Evolutionary conservation across 768 basidiomycete species (phyloP).

Genomic region (Phylloporus arenicola): DNA sequence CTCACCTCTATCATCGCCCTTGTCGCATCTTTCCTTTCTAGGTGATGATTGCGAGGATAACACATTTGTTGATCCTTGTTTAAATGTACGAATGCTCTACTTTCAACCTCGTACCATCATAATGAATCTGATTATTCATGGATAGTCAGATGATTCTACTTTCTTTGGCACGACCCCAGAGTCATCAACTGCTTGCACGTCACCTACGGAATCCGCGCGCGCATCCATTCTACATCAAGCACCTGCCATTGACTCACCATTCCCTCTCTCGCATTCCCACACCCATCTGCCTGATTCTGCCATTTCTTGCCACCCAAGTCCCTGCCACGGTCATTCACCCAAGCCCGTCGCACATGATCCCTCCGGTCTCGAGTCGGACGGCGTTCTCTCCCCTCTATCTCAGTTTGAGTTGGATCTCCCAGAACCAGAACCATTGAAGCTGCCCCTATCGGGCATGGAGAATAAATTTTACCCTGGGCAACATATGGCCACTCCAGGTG

Average conservation of each 20-base stretch:
- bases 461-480: conserved; percentile 15
- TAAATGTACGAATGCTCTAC: conserved; percentile 29
- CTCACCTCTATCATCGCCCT: conserved; percentile 42
- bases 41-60: conserved; percentile 18
- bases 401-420: conserved; percentile 22
- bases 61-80: conserved; percentile 5
- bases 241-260: not conserved
- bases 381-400: conserved; percentile 16
- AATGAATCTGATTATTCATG: conserved; percentile 2
- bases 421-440: conserved; percentile 17
- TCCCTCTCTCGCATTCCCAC: not conserved
- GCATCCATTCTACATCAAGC: not conserved
- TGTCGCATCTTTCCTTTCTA: conserved; percentile 34
- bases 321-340: not conserved
- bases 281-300: not conserved
- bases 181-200: conserved; percentile 3
- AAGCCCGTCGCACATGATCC: not conserved
- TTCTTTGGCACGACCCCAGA: conserved; percentile 8
- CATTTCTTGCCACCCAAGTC: not conserved
- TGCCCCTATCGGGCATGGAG: conserved; percentile 20
- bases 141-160: conserved; percentile 10
- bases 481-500: not conserved
- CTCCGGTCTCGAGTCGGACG: conserved; percentile 1
- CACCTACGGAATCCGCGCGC: conserved; percentile 9
- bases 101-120: not conserved